Conservation (phyloP, 2,329 filamentous ascomycete species). For the Aspergillus vadensis region DNA sequence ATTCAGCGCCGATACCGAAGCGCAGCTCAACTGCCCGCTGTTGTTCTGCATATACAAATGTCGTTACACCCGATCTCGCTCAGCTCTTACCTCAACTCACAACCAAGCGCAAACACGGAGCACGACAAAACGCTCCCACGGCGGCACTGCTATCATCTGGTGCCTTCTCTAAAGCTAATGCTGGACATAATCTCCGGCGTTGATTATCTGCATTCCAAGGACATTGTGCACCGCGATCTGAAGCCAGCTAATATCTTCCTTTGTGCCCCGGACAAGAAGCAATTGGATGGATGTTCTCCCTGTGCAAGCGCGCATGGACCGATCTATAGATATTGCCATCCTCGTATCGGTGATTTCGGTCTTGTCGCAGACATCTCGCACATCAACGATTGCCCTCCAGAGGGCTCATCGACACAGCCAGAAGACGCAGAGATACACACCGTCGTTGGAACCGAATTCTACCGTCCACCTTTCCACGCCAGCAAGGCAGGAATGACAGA, state of each 20-base stretch:
- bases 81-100: slow-evolving; percentile 57
- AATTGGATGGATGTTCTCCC: slow-evolving; percentile 48
- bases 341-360: slow-evolving; percentile 69
- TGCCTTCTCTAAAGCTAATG: slow-evolving; percentile 60
- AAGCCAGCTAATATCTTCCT: slow-evolving; percentile 71
- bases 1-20: slow-evolving; percentile 28
- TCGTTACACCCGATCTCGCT: slow-evolving; percentile 65
- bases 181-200: slow-evolving; percentile 63
- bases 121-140: slow-evolving; percentile 25
- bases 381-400: slow-evolving; percentile 32
- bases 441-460: slow-evolving; percentile 63
- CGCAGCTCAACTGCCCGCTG: slow-evolving; percentile 33
- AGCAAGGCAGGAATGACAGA: slow-evolving; percentile 7
- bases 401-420: slow-evolving; percentile 23
- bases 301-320: slow-evolving; percentile 42
- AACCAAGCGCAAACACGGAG: slow-evolving; percentile 25
- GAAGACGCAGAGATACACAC: slow-evolving; percentile 33
- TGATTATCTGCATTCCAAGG: slow-evolving; percentile 63
- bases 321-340: slow-evolving; percentile 50
- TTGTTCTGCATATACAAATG: slow-evolving; percentile 69
- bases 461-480: slow-evolving; percentile 52
- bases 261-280: slow-evolving; percentile 52
- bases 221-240: slow-evolving; percentile 66
- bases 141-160: slow-evolving; percentile 64
- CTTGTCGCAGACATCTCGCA: slow-evolving; percentile 60